phyloP scores from a whole-genome alignment of 768 basidiomycete genomes.

The Phylloporus rhodoxanthus region DNA sequence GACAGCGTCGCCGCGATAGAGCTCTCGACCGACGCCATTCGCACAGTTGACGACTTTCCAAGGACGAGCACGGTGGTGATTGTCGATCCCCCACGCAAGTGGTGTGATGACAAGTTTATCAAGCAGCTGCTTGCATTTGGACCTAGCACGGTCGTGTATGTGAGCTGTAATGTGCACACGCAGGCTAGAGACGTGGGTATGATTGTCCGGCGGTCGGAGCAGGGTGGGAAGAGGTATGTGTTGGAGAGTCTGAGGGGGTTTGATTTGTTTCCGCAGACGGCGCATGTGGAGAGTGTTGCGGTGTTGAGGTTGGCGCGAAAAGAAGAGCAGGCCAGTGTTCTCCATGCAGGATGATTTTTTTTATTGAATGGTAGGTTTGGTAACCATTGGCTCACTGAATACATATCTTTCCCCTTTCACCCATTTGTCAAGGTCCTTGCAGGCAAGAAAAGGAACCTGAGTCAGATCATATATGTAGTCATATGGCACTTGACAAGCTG shows the following conservation, averaged over 20 bases:
- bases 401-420: too few species aligned
- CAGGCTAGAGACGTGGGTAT: conserved; percentile 83
- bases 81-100: conserved; percentile 92
- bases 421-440: too few species aligned
- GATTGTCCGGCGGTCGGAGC: conserved; percentile 43
- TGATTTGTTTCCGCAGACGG: conserved; percentile 94
- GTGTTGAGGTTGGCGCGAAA: conserved; percentile 53
- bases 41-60: conserved; percentile 59
- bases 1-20: conserved; percentile 82
- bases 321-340: too few species aligned
- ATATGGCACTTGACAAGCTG: too few species aligned
- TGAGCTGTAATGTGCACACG: conserved; percentile 94
- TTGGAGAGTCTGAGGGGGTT: conserved; percentile 84
- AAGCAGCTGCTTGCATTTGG: conserved; percentile 58
- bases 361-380: too few species aligned
- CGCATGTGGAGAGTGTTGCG: conserved; percentile 84
- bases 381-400: too few species aligned
- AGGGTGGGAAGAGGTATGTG: conserved; percentile 45
- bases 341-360: too few species aligned
- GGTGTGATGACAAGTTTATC: conserved; percentile 78
- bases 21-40: conserved; percentile 67
- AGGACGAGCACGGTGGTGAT: conserved; percentile 60
- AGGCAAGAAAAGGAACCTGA: too few species aligned
- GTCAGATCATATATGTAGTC: too few species aligned
- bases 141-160: conserved; percentile 71